Evolutionary conservation across 805 yeast genomes (phyloP), one percentile per base, ranked within the genome.

Genomic region (Nakazawaea wickerhamii): DNA sequence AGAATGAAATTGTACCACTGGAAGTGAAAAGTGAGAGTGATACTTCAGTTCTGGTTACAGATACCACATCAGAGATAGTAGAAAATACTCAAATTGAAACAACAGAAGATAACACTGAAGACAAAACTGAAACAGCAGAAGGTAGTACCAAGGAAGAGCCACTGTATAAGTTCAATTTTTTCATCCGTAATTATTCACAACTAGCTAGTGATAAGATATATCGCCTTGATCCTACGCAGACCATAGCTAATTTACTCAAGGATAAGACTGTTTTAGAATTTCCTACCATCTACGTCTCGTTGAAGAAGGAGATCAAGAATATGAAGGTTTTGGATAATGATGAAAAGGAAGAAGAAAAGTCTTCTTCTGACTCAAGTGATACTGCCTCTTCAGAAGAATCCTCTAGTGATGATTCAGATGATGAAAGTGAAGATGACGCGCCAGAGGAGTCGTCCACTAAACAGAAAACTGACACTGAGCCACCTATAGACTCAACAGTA

Each of bases 251-350:
- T 19, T 65, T 67, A 1, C 51, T 88, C n/a, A 63, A 64, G 45
- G 77, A 78, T 27, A 69, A 70, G 43, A 67, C 79, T 0, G 84
- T 88, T 0, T 68, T 87, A 27, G 96, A 88, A 55, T 88, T 74
- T 50, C 95, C 96, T 0, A 81, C 89, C 0, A 64, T 88, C 4
- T 70, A 65, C 43, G 65, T 83, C 1, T 63, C 72, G 1, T 43
- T 51, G 4, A 44, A 45, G 19, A 47, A 45, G 9, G 38, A 53
- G 15, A 59, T 69, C 31, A 37, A 51, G 10, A 61, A 59, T 0
- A 55, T 48, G 43, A 51, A 48, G 2, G 55, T 56, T 2, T 42
- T 56, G 9, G 56, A 55, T 4, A 60, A 55, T 11, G 57, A 55
- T 4, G 60, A 55, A n/a, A 50, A 37, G 3, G 5, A 48, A 4